These are phyloP conservation scores for Aegle marmelos DNA, from an alignment of 345 rosid genomes.

Conservation along the genomic window DNA sequence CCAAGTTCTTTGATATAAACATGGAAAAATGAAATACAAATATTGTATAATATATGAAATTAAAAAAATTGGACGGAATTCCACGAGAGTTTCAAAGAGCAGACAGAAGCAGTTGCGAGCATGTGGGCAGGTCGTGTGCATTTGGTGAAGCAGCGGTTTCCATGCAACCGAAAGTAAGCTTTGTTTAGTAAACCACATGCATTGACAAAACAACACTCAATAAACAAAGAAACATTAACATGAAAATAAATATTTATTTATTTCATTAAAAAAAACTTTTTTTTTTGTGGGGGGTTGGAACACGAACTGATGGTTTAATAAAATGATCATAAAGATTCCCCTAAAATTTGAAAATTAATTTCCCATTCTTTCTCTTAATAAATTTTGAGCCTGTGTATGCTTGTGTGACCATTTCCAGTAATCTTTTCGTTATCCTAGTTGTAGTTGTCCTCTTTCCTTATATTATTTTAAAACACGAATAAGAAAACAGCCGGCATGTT, in stretches of 20 bases:
- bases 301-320: too few species aligned
- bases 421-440: too few species aligned
- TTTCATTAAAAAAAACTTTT: neutral
- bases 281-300: too few species aligned
- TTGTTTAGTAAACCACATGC: neutral
- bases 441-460: neutral
- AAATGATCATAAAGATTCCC: too few species aligned
- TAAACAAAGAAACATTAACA: neutral
- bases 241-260: neutral
- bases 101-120: neutral
- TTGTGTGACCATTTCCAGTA: too few species aligned
- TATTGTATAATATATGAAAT: too few species aligned
- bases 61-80: neutral
- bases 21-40: neutral
- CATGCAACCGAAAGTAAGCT: conserved; percentile 20
- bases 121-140: conserved; percentile 17
- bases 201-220: neutral
- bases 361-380: too few species aligned
- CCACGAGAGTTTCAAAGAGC: neutral
- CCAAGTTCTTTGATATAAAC: too few species aligned
- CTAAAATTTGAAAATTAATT: too few species aligned
- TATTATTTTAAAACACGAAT: neutral
- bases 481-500: neutral
- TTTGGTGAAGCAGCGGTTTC: conserved; percentile 19
- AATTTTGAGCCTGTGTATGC: too few species aligned